Percentiles rank a stretch among this genome's conserved stretches.
These are phyloP conservation scores for Clathrus columnatus DNA, from an alignment of 768 basidiomycete genomes.

Conservation along the genomic window DNA sequence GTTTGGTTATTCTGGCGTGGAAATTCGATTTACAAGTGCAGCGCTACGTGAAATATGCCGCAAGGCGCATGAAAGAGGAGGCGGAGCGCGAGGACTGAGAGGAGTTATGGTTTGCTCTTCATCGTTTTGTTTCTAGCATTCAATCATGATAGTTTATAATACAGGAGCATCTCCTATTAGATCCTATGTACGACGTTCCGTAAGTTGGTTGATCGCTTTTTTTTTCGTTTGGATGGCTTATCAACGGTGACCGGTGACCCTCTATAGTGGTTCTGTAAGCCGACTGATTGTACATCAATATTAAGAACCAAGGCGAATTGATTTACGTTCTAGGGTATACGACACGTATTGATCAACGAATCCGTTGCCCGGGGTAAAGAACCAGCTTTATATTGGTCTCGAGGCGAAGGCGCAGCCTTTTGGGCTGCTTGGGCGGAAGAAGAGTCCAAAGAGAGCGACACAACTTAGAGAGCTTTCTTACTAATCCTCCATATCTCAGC, in stretches of 20 bases:
- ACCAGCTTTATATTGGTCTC: slow-evolving; percentile 67
- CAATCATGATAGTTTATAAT: neutral
- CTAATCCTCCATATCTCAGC: too few relatives aligned
- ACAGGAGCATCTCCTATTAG: slow-evolving; percentile 73
- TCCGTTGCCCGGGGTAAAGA: slow-evolving; percentile 56
- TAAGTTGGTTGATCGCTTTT: too few relatives aligned
- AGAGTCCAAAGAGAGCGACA: slow-evolving; percentile 36
- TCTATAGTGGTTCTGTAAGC: slow-evolving; percentile 56
- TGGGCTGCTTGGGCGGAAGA: slow-evolving; percentile 73
- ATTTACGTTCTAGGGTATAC: slow-evolving; percentile 44
- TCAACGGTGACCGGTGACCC: slow-evolving; percentile 7
- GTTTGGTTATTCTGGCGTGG: slow-evolving; percentile 76
- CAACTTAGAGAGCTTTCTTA: too few relatives aligned
- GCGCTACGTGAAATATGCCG: slow-evolving; percentile 77
- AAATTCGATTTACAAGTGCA: slow-evolving; percentile 75
- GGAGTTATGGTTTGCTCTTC: slow-evolving; percentile 63
- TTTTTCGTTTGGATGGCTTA: neutral
- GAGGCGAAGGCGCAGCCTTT: slow-evolving; percentile 56
- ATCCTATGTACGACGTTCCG: slow-evolving; percentile 92
- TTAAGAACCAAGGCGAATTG: neutral
- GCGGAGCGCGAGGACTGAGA: slow-evolving; percentile 83
- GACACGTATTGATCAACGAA: slow-evolving; percentile 75
- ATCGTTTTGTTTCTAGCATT: neutral
- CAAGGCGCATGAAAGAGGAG: slow-evolving; percentile 71
- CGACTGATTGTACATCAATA: neutral